A percentile compares a stretch with the other conserved stretches of the same genome.
phyloP scores from a whole-genome alignment of 768 basidiomycete genomes.

The Trichaptum fuscoviolaceum region DNA sequence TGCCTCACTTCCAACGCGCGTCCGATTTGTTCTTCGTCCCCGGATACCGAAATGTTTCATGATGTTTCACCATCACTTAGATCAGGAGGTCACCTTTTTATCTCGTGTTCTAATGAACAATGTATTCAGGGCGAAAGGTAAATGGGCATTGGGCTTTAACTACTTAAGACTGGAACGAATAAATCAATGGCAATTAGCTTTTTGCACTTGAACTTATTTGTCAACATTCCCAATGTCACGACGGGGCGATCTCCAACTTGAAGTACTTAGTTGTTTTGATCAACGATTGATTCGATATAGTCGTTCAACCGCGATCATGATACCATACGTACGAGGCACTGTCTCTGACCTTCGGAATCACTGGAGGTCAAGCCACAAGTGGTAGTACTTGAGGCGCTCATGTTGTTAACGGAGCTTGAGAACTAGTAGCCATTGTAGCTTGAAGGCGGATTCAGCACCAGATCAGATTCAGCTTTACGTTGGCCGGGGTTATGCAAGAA shows the following conservation, averaged over 20 bases:
- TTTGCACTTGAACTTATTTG: neutral
- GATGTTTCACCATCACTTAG: neutral
- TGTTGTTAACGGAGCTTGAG: no score
- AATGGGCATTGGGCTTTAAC: neutral
- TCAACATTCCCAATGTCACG: neutral
- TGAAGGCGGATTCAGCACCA: no score
- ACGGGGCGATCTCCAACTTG: neutral
- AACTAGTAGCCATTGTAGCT: no score
- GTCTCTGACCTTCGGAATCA: no score
- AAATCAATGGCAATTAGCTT: neutral
- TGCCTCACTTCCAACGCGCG: neutral
- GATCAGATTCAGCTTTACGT: no score
- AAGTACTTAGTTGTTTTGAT: neutral
- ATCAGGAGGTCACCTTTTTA: neutral
- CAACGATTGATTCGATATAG: neutral
- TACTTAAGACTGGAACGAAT: neutral
- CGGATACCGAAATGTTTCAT: neutral
- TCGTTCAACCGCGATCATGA: no score
- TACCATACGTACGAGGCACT: no score
- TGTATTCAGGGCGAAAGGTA: neutral
- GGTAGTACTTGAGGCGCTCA: no score
- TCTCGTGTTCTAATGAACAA: neutral
- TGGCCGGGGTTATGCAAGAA: neutral
- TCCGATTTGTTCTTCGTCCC: neutral
- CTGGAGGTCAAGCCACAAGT: no score